These are phyloP conservation scores for Fusarium nurragi DNA, from an alignment of 2,329 filamentous ascomycete genomes.

Conservation along the genomic window DNA sequence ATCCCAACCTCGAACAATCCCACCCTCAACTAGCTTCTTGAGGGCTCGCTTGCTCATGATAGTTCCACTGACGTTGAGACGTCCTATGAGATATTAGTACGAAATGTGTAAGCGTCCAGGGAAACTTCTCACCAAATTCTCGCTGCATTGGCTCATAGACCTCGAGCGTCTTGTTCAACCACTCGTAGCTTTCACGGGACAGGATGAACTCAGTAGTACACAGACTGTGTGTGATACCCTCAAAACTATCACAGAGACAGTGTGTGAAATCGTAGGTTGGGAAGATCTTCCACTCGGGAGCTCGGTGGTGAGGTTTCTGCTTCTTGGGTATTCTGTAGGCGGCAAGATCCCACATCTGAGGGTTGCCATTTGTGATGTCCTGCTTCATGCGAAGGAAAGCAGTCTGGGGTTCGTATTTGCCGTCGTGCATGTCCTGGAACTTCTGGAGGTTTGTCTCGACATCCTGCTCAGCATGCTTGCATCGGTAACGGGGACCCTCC, in stretches of 20 bases:
- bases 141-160: constrained; percentile 95
- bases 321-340: constrained; percentile 87
- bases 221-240: constrained; percentile 89
- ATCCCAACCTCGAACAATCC: constrained; percentile 87
- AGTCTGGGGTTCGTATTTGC: constrained; percentile 85
- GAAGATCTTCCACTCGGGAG: constrained; percentile 91
- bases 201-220: constrained; percentile 94
- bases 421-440: constrained; percentile 90
- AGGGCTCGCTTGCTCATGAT: constrained; percentile 89
- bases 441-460: constrained; percentile 81
- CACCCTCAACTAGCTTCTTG: constrained; percentile 78
- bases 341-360: constrained; percentile 95
- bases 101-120: too few relatives aligned
- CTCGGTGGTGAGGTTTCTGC: constrained; percentile 76
- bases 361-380: constrained; percentile 82
- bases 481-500: constrained; percentile 75
- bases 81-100: constrained; percentile 35
- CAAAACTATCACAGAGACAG: constrained; percentile 91
- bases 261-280: constrained; percentile 95
- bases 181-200: constrained; percentile 88
- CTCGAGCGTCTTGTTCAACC: constrained; percentile 81
- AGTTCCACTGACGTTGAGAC: constrained; percentile 78
- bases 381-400: constrained; percentile 95
- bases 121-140: constrained; percentile 67
- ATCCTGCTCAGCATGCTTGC: constrained; percentile 78